Conservation (phyloP, 2,329 filamentous ascomycete genomes). For the Calycina marina region DNA sequence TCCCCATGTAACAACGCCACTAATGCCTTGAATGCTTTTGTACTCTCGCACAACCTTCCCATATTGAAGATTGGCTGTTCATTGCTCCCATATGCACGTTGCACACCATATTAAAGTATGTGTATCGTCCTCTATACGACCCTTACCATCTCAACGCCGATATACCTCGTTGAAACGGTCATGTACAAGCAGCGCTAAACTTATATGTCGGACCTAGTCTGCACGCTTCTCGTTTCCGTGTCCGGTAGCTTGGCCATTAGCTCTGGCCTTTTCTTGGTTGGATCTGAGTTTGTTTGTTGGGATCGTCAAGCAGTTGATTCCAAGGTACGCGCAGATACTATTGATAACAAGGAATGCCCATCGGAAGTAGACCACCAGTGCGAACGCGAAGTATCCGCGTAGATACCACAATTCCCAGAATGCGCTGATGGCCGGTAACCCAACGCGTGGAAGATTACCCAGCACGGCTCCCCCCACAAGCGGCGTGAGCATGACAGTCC, state of each 20-base stretch:
- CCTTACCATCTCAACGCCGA: too few relatives aligned
- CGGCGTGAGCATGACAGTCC: constrained; percentile 82
- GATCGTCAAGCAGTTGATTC: constrained; percentile 91
- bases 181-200: too few relatives aligned
- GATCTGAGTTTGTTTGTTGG: constrained; percentile 34
- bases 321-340: constrained; percentile 80
- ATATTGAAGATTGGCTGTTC: background rate
- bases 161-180: too few relatives aligned
- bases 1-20: too few relatives aligned
- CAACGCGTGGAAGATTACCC: constrained; percentile 67
- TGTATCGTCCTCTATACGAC: too few relatives aligned
- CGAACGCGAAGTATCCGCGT: constrained; percentile 69
- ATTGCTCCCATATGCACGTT: background rate
- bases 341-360: constrained; percentile 89
- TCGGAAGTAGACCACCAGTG: constrained; percentile 72
- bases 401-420: constrained; percentile 66
- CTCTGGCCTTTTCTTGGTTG: constrained; percentile 16
- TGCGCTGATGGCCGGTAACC: constrained; percentile 51
- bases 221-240: constrained; percentile 14
- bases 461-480: constrained; percentile 74
- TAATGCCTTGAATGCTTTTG: background rate
- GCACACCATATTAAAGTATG: background rate
- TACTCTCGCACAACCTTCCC: background rate
- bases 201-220: too few relatives aligned
- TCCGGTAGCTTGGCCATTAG: constrained; percentile 15